Base-by-base conservation (phyloP, 192 early-diverging fungal species). In the Geosiphon pyriformis region DNA sequence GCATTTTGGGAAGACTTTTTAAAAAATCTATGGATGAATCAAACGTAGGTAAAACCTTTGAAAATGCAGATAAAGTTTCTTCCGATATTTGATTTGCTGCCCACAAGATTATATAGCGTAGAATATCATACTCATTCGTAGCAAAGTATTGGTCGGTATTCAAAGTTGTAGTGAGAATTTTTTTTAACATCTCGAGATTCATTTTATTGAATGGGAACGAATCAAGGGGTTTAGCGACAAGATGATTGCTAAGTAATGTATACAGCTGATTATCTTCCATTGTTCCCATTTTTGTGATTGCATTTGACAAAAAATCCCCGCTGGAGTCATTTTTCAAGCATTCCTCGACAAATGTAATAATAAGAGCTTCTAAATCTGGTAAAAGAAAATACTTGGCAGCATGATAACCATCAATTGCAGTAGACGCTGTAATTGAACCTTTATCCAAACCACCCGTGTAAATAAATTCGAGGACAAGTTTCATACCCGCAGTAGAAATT, bases 401-500 rank as follows among this genome's bases (percentile, higher is more conserved):
- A n/a, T 48, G 27, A 27, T 53, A 65, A 23, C 22, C 52, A n/a
- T 65, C 63, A 32, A 65, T 29, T 15, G 46, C 31, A 54, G 51
- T 65, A 27, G 12, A 25, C n/a, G 49, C n/a, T 54, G 63, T 54
- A 15, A 65, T 35, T 54, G 31, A 25, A 25, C 53, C 34, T 0
- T 32, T 34, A n/a, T 15, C 46, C 2, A 65, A 35, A 27, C 33
- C 15, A 3, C 63, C 63, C 49, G 46, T 52, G 53, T 65, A 65
- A 33, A 65, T 35, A 65, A 30, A 65, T 54, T 65, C 63, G 20
- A 65, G 22, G 18, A 65, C 49, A 23, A 54, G 29, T 65, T 48
- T 29, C 46, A 65, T 29, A 7, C 31, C 46, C 32, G 30, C 12
- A 22, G 52, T 48, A 33, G 8, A 32, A 35, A 65, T 48, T 51